Percentiles rank a stretch among this genome's conserved stretches.
Conservation (phyloP, 805 yeast species). For the Millerozyma miso region DNA sequence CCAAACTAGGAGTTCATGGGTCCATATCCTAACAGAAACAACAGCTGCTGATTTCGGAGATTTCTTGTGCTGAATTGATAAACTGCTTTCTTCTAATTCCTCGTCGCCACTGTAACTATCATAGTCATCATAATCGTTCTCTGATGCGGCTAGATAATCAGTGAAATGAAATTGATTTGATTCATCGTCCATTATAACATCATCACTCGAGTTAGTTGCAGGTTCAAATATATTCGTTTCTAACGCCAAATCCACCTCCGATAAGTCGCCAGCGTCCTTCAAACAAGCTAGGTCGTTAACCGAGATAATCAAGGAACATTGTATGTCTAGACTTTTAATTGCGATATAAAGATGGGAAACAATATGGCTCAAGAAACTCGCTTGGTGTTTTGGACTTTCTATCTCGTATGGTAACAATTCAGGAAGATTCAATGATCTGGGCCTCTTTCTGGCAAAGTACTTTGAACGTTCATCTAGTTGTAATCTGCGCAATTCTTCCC, state of each 20-base stretch:
- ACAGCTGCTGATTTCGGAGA: conserved; percentile 69
- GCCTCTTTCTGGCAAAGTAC: conserved; percentile 33
- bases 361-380: conserved; percentile 73
- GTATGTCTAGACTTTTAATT: conserved; percentile 66
- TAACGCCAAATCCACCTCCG: conserved; percentile 44
- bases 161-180: conserved; percentile 11
- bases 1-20: conserved; percentile 78
- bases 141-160: conserved; percentile 30
- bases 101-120: conserved; percentile 38
- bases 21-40: conserved; percentile 76
- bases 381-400: conserved; percentile 65
- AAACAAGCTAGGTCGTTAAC: conserved; percentile 60
- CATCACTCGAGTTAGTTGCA: conserved; percentile 2
- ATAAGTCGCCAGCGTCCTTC: conserved; percentile 23
- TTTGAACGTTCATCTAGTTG: conserved; percentile 35
- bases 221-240: conserved; percentile 50
- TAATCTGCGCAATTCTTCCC: conserved; percentile 19
- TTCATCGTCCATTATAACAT: conserved; percentile 12
- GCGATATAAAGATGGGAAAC: conserved; percentile 77
- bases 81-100: conserved; percentile 27
- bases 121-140: conserved; percentile 36
- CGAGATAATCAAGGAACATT: conserved; percentile 63
- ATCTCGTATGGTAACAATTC: conserved; percentile 66
- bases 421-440: conserved; percentile 40
- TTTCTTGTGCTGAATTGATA: conserved; percentile 53